These are phyloP conservation scores for Elaeagnus macrophylla DNA, from an alignment of 306 rosid genomes.

Conservation along the genomic window DNA sequence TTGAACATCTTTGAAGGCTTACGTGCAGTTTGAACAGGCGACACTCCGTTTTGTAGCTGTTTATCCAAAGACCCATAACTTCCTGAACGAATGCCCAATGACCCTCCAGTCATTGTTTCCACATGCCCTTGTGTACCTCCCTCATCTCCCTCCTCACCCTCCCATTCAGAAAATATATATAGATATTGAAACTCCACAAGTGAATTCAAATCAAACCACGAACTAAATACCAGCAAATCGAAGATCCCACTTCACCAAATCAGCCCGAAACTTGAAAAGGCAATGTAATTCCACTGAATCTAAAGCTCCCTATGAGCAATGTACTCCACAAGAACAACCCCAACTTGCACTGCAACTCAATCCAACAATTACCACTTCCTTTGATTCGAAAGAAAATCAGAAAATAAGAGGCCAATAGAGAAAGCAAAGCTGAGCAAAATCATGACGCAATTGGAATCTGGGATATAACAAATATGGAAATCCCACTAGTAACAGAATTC, in stretches of 20 bases:
- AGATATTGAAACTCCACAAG: too few relatives aligned
- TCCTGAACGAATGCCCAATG: slow-evolving; percentile 71
- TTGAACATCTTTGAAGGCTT: slow-evolving; percentile 71
- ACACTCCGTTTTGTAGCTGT: slow-evolving; percentile 46
- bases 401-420: background rate
- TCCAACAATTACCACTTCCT: background rate
- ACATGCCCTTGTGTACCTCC: slow-evolving; percentile 29
- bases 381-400: background rate
- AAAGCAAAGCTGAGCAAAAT: background rate
- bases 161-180: slow-evolving; percentile 16
- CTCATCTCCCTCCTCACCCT: slow-evolving; percentile 46
- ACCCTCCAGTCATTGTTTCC: slow-evolving; percentile 71
- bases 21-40: slow-evolving; percentile 51
- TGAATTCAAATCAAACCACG: background rate
- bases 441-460: background rate
- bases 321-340: slow-evolving; percentile 21
- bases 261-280: slow-evolving; percentile 13
- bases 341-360: slow-evolving; percentile 25
- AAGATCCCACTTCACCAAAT: slow-evolving; percentile 29
- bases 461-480: background rate
- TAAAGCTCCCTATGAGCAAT: slow-evolving; percentile 20
- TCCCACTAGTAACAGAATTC: background rate
- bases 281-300: slow-evolving; percentile 19
- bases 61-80: slow-evolving; percentile 80
- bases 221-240: slow-evolving; percentile 4